These are phyloP conservation scores for Petunia hybrid DNA, from an alignment of 305 asterid species.

Conservation along the genomic window DNA sequence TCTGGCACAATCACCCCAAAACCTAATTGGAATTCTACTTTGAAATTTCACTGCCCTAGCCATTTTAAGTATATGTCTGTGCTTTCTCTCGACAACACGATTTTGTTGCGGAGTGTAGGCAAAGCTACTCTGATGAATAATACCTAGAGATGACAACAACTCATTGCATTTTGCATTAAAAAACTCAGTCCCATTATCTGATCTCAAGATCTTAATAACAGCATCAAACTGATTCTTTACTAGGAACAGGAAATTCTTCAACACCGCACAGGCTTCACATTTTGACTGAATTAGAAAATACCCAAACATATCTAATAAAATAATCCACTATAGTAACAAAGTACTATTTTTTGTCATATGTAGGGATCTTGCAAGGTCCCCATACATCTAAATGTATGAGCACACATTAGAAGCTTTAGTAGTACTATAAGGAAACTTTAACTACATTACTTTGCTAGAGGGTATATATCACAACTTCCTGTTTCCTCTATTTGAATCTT, in stretches of 20 bases:
- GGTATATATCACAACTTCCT: background rate
- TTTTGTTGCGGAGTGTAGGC: background rate
- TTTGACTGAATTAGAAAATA: background rate
- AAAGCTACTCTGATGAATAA: background rate
- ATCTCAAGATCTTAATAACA: rapidly evolving
- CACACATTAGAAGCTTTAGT: background rate
- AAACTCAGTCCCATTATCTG: background rate
- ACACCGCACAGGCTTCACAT: no score
- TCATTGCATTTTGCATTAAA: no score
- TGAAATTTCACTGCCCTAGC: background rate
- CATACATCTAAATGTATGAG: background rate
- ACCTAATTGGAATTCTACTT: background rate
- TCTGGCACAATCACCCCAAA: background rate
- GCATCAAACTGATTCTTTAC: background rate
- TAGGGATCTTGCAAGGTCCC: background rate
- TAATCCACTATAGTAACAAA: conserved; percentile 17
- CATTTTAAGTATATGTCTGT: background rate
- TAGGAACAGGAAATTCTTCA: background rate
- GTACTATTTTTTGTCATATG: background rate
- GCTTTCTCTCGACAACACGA: background rate
- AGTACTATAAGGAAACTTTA: background rate
- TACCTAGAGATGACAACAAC: background rate
- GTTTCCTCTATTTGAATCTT: background rate
- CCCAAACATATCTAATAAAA: background rate
- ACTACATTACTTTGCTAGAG: background rate